Evolutionary conservation across 2,329 filamentous ascomycete species (phyloP).

Genomic region (Dactylella cylindrospora): DNA sequence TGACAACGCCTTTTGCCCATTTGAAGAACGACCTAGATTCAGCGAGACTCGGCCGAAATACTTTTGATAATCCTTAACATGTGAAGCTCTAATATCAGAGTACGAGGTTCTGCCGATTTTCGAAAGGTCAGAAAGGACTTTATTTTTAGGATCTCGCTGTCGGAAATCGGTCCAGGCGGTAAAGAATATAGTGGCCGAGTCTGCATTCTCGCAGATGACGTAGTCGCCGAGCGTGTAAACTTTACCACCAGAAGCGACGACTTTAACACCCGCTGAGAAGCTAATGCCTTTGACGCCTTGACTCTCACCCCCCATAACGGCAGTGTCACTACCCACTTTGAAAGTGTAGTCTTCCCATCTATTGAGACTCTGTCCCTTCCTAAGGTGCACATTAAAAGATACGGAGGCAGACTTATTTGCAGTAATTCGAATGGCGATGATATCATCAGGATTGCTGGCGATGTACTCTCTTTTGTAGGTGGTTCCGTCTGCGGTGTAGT

Average conservation of each 20-base stretch:
- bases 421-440: slow-evolving; percentile 51
- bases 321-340: slow-evolving; percentile 30
- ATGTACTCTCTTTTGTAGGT: slow-evolving; percentile 53
- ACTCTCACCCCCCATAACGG: slow-evolving; percentile 32
- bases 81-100: slow-evolving; percentile 12
- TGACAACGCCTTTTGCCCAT: slow-evolving; percentile 24
- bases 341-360: slow-evolving; percentile 43
- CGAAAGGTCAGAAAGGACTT: slow-evolving; percentile 44
- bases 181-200: slow-evolving; percentile 46
- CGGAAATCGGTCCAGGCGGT: slow-evolving; percentile 46
- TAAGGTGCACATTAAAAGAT: slow-evolving; percentile 26
- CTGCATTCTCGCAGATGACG: slow-evolving; percentile 44
- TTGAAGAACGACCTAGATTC: slow-evolving; percentile 46
- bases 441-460: slow-evolving; percentile 54
- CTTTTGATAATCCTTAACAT: slow-evolving; percentile 50
- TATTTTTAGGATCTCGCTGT: slow-evolving; percentile 26
- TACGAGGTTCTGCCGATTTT: slow-evolving; percentile 11
- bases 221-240: slow-evolving; percentile 46
- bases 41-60: slow-evolving; percentile 51
- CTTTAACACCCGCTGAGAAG: slow-evolving; percentile 39
- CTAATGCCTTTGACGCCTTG: slow-evolving; percentile 40
- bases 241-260: slow-evolving; percentile 45
- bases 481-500: slow-evolving; percentile 52
- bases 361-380: slow-evolving; percentile 34
- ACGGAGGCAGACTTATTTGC: slow-evolving; percentile 41